A percentile compares a stretch with the other conserved stretches of the same genome.
phyloP scores from a whole-genome alignment of 2,329 filamentous ascomycete species.

The Alternaria conjuncta region DNA sequence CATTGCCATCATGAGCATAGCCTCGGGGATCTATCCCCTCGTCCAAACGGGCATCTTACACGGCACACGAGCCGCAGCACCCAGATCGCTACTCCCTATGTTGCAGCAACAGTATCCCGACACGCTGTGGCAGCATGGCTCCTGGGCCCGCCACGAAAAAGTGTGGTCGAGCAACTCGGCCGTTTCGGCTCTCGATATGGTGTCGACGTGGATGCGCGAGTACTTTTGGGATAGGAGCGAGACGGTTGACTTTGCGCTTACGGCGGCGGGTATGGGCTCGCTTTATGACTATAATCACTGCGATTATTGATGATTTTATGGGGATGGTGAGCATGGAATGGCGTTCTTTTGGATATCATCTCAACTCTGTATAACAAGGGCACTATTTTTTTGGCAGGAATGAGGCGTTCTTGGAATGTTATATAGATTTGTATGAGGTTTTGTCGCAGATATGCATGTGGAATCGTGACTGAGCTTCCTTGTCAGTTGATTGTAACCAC shows the following conservation, averaged over 20 bases:
- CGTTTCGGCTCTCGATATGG: conserved; percentile 42
- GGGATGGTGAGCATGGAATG: neutral
- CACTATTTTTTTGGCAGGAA: neutral
- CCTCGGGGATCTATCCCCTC: conserved; percentile 40
- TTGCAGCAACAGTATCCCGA: conserved; percentile 39
- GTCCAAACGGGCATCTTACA: conserved; percentile 37
- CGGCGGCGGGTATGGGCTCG: conserved; percentile 35
- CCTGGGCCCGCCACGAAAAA: conserved; percentile 40
- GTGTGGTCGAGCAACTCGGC: conserved; percentile 45
- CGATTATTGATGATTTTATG: conserved; percentile 18
- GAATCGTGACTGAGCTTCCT: neutral
- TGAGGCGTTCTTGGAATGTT: neutral
- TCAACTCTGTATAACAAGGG: neutral
- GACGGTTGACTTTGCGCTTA: conserved; percentile 38
- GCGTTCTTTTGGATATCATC: conserved; percentile 1
- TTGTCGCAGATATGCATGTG: neutral
- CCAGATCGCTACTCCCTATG: conserved; percentile 28
- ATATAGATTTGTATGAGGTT: neutral
- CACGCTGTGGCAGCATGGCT: conserved; percentile 35
- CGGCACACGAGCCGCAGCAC: conserved; percentile 36
- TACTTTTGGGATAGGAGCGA: conserved; percentile 47
- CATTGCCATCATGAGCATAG: conserved; percentile 40
- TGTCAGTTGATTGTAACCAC: neutral
- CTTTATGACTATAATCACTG: conserved; percentile 33
- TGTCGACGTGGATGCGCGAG: conserved; percentile 43